phyloP scores from a whole-genome alignment of 2,329 filamentous ascomycete species.

The Ophiostoma ulmi region DNA sequence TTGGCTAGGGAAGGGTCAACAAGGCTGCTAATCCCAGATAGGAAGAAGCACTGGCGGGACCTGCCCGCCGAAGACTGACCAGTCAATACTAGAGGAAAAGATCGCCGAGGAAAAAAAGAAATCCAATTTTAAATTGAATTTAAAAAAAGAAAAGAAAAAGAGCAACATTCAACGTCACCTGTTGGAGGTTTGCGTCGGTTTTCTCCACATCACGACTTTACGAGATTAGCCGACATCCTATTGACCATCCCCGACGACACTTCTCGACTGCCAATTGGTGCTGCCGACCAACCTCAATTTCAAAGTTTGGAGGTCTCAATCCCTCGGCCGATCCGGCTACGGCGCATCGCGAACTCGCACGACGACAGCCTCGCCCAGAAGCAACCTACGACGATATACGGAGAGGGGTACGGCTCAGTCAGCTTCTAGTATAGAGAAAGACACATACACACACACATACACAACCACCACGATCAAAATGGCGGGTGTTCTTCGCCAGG shows the following conservation, averaged over 20 bases:
- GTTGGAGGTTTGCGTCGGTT: not conserved
- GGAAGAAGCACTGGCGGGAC: constrained; percentile 8
- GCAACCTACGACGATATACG: not conserved
- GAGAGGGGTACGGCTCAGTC: not conserved
- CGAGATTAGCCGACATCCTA: not conserved
- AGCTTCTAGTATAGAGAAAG: not conserved
- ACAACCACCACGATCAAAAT: not conserved
- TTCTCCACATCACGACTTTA: not conserved
- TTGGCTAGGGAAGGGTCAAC: not conserved
- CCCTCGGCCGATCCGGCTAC: not conserved
- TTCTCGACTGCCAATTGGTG: not conserved
- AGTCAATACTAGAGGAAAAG: not conserved
- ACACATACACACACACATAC: not conserved
- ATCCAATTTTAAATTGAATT: constrained; percentile 6
- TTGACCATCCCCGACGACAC: not conserved
- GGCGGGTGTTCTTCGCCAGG: constrained; percentile 21
- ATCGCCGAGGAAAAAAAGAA: not conserved
- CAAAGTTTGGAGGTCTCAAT: not conserved
- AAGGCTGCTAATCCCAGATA: constrained; percentile 14
- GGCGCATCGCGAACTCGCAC: constrained; percentile 8
- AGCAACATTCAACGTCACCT: not conserved
- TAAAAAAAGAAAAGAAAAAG: not conserved
- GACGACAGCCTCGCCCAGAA: constrained; percentile 3
- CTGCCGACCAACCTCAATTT: not conserved
- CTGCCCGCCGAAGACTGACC: not conserved